Percentiles rank a stretch among this genome's conserved stretches.
phyloP scores from a whole-genome alignment of 495 filamentous ascomycete genomes.

The Penicillium longicatenatum region DNA sequence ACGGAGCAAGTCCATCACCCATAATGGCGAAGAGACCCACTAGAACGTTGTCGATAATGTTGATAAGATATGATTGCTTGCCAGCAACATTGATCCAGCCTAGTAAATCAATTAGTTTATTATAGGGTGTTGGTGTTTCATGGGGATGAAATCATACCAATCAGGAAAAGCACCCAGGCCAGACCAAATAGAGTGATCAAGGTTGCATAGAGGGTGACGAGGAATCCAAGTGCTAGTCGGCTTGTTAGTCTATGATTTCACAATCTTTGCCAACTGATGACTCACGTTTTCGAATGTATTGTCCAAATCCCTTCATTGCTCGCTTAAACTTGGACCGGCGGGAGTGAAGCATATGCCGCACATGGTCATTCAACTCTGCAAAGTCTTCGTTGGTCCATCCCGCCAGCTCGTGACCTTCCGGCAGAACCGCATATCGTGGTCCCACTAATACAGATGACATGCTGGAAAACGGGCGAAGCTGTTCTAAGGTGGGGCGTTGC shows the following conservation, averaged over 20 bases:
- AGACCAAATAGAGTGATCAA: conserved; percentile 79
- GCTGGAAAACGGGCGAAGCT: conserved; percentile 30
- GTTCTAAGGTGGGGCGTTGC: conserved; percentile 31
- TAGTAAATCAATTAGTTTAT: conserved; percentile 11
- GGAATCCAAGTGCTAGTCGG: conserved; percentile 62
- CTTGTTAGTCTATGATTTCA: conserved; percentile 9
- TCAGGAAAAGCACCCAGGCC: conserved; percentile 82
- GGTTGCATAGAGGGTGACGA: conserved; percentile 77
- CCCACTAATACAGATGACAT: conserved; percentile 38
- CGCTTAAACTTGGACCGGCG: conserved; percentile 73
- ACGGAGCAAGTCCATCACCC: conserved; percentile 76
- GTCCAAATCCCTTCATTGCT: conserved; percentile 69
- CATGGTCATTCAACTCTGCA: conserved; percentile 74
- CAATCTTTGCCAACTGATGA: not conserved
- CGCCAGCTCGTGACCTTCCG: conserved; percentile 62
- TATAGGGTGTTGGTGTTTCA: not conserved
- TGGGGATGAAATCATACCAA: conserved; percentile 45
- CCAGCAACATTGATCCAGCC: conserved; percentile 82
- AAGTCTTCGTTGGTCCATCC: conserved; percentile 72
- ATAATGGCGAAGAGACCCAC: conserved; percentile 78
- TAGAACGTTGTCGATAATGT: conserved; percentile 75
- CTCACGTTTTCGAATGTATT: conserved; percentile 70
- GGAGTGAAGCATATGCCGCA: conserved; percentile 81
- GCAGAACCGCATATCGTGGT: conserved; percentile 43
- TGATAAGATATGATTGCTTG: conserved; percentile 66